Conservation (phyloP, 2,329 filamentous ascomycete species). For the Claviceps cyperi region DNA sequence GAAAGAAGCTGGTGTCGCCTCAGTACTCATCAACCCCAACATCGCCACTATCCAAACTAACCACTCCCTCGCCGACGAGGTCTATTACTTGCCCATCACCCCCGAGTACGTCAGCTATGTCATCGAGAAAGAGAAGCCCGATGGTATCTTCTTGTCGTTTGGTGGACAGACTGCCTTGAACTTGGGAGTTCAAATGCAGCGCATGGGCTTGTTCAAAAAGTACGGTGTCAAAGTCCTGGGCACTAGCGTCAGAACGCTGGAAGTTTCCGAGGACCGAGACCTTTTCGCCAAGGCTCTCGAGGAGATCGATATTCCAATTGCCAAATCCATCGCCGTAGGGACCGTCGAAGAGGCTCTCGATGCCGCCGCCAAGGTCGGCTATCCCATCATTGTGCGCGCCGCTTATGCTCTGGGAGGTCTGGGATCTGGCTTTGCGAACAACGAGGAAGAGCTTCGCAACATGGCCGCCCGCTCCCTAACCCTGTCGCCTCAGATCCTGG, state of each 20-base stretch:
- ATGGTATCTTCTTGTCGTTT: conserved; percentile 95
- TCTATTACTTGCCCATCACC: conserved; percentile 96
- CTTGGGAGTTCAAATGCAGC: conserved; percentile 93
- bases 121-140: conserved; percentile 87
- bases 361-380: conserved; percentile 76
- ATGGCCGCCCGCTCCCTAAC: conserved; percentile 86
- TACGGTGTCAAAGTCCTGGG: conserved; percentile 93
- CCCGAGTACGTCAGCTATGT: conserved; percentile 96
- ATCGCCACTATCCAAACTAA: conserved; percentile 98
- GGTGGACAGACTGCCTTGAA: conserved; percentile 96
- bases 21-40: conserved; percentile 93
- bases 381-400: conserved; percentile 94
- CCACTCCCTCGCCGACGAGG: conserved; percentile 88
- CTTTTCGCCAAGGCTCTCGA: conserved; percentile 90
- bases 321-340: conserved; percentile 83
- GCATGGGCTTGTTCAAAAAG: conserved; percentile 85
- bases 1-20: conserved; percentile 84
- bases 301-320: conserved; percentile 95
- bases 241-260: conserved; percentile 84
- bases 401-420: conserved; percentile 93
- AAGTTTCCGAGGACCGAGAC: conserved; percentile 91
- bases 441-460: conserved; percentile 84
- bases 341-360: conserved; percentile 85
- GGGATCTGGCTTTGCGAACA: conserved; percentile 89
- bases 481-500: conserved; percentile 86